These are phyloP conservation scores for Xylariaceae sp. DNA, from an alignment of 2,329 filamentous ascomycete species.

Conservation along the genomic window DNA sequence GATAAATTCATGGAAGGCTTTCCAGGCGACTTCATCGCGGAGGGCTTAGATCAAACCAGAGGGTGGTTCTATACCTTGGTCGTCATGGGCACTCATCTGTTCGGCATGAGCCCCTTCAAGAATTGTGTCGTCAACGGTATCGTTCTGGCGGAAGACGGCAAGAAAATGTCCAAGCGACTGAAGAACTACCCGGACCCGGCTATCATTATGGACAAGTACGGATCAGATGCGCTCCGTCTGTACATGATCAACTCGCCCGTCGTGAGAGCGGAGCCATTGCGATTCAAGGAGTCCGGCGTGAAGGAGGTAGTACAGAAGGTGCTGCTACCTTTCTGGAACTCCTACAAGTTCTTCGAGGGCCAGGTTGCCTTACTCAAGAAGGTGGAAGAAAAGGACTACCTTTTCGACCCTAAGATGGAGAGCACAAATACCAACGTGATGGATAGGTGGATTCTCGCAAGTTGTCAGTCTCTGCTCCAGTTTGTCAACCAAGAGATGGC, in stretches of 20 bases:
- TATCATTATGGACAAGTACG: conserved; percentile 78
- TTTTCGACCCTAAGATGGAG: conserved; percentile 70
- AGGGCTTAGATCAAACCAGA: conserved; percentile 81
- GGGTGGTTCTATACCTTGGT: conserved; percentile 96
- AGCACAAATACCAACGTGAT: conserved; percentile 81
- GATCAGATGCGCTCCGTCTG: conserved; percentile 85
- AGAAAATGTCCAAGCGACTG: conserved; percentile 97
- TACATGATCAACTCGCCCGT: conserved; percentile 97
- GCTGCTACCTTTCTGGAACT: conserved; percentile 87
- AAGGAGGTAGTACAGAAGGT: conserved; percentile 94
- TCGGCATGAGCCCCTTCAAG: conserved; percentile 78
- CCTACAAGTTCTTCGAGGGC: conserved; percentile 91
- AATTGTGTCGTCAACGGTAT: conserved; percentile 97
- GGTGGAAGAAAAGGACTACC: conserved; percentile 66
- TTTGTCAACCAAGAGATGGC: conserved; percentile 92
- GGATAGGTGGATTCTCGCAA: conserved; percentile 92
- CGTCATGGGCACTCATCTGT: conserved; percentile 81
- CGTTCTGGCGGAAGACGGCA: conserved; percentile 87
- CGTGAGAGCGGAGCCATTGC: conserved; percentile 79
- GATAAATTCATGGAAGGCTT: conserved; percentile 74
- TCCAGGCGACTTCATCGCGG: conserved; percentile 90
- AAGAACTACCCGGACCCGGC: conserved; percentile 92
- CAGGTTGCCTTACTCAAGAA: conserved; percentile 85
- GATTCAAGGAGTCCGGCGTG: conserved; percentile 87
- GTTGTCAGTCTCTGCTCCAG: conserved; percentile 81